Evolutionary conservation across 2,329 filamentous ascomycete genomes (phyloP), one percentile per base, ranked within the genome.

Genomic region (Coleophoma cylindrospora): DNA sequence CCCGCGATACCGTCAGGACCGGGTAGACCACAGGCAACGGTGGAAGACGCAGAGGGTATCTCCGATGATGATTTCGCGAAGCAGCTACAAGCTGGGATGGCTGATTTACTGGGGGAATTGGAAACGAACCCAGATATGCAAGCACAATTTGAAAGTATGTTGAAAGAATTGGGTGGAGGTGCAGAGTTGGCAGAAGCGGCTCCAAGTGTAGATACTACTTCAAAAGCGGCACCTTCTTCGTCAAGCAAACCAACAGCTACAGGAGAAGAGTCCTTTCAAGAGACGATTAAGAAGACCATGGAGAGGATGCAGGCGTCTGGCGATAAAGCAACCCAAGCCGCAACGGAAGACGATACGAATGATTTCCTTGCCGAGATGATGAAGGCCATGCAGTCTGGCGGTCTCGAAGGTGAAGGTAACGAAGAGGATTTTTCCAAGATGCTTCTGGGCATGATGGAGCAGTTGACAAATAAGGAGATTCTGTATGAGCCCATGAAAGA

Each of bases 401-500:
- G 77, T 21, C 63, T 75, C 51, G 84, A 80, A 10, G 78, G 74
- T 2, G 75, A 73, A 34, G 76, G 73, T 13, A 74, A 74, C 52
- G 90, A 96, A 50, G 91, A 94, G 61, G 91, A 95, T 60, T 88
- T 97, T 62, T 91, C 89, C 50, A 92, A 95, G 72, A 90, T 97
- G 83, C 80, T 99, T 52, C 83, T 95, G 78, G 89, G 88, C 48
- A 96, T 97, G 90, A 97, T 99, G 92, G 90, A 97, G 71, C 91
- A 99, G 69, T 78, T 99, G 55, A 97, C 94, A 3, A 96, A 95
- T 69, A 97, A 96, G 74, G 94, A 97, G 60, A 96, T 99, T 55
- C 72, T 99, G 46, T 97, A 97, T 66, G 92, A 99, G 72, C 94
- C 94, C 2, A 96, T 99, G 91, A 96, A 96, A 74, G 94, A 99